Conservation (phyloP, 768 basidiomycete species). For the Lactarius psammicola region DNA sequence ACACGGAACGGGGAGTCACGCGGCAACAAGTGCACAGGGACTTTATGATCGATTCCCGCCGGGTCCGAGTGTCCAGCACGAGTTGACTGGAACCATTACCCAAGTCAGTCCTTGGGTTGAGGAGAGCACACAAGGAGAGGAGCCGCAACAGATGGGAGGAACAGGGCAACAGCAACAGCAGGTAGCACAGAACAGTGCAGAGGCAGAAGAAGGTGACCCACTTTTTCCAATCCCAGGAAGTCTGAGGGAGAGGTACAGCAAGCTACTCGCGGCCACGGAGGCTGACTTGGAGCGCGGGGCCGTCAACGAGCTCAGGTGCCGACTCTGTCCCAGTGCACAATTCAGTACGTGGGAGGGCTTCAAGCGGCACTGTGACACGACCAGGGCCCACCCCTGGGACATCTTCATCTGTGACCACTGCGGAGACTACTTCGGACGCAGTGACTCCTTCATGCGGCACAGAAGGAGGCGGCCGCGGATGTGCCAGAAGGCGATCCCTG, state of each 20-base stretch:
- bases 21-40: neutral
- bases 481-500: neutral
- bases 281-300: neutral
- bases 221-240: neutral
- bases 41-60: neutral
- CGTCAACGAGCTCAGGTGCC: neutral
- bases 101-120: neutral
- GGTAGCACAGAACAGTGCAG: neutral
- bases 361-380: neutral
- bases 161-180: neutral
- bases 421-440: neutral
- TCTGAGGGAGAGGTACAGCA: neutral
- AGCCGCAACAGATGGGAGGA: neutral
- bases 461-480: neutral
- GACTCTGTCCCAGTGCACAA: neutral
- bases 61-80: neutral
- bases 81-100: no score
- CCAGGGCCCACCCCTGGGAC: neutral
- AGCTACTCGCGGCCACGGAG: neutral
- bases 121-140: neutral
- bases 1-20: neutral
- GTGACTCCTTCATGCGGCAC: neutral
- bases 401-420: neutral
- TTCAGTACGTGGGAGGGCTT: neutral
- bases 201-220: neutral